Base-by-base conservation (phyloP, 345 rosid species). In the Arabis alpina region DNA sequence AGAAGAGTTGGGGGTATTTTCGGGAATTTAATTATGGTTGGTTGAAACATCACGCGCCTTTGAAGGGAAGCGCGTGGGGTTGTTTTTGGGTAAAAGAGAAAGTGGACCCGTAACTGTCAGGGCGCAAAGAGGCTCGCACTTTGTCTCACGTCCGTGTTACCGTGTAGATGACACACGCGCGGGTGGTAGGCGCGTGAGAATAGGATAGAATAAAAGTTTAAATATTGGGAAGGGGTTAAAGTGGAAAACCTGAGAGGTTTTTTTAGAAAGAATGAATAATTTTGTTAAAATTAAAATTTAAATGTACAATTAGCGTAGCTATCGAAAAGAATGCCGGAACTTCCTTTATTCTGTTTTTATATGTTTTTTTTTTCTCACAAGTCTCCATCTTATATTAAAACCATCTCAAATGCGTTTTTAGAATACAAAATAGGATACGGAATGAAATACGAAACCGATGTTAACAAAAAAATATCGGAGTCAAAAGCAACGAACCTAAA, bases 71-170 rank as follows among this genome's bases (percentile, higher is more conserved):
- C 80, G 88, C 82, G 86, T 81, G 85, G 50, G 60, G 62, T 8
- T 11, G 2, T 14, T 5, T 41, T 69, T 63, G 50, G 70, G 64
- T 52, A 27, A 54, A 27, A 54, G 79, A 68, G 60, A 54, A 61
- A 75, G 70, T 68, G 87, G 89, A 79, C 83, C 84, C 77, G 34
- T 12, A 53, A 16, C 73, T 79, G 83, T 72, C 75, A 70, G n/a
- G 74, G 27, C 51, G 27, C 70, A 23, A 77, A 77, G 81, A 67
- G 80, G 74, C 58, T 59, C 82, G 66, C 80, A 73, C 76, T 81
- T 82, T 76, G 85, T 82, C 82, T 76, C 76, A 14, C 77, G 51
- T 55, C 67, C 49, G 36, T 13, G 57, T 45, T 11, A 56, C 25
- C 41, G 52, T 61, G 70, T 62, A 2, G 49, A 14, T 63, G 57